phyloP scores from a whole-genome alignment of 1,139 yeast species.

The Hemisphaericaspora subhashii region DNA sequence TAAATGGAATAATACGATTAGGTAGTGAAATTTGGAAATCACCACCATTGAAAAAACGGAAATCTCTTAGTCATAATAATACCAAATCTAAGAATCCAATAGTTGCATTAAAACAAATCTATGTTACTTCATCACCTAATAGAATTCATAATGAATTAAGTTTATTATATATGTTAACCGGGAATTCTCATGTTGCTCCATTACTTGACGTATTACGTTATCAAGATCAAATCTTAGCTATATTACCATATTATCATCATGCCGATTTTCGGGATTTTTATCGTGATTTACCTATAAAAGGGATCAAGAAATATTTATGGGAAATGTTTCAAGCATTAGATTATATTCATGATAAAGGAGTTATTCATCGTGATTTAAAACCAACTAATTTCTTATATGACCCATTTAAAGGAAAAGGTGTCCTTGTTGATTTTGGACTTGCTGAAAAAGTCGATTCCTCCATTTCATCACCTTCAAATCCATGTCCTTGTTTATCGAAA shows the following conservation, averaged over 20 bases:
- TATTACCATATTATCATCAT: conserved; percentile 88
- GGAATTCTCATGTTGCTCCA: conserved; percentile 81
- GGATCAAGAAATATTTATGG: conserved; percentile 77
- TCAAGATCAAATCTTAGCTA: conserved; percentile 91
- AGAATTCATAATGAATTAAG: conserved; percentile 87
- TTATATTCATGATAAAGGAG: conserved; percentile 72
- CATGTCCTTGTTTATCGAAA: conserved; percentile 33
- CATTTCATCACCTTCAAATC: conserved; percentile 16
- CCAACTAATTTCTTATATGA: conserved; percentile 88
- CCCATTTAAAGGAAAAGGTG: conserved; percentile 74
- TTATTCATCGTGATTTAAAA: conserved; percentile 86
- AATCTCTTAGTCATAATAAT: conserved; percentile 11
- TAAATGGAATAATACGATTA: conserved; percentile 41
- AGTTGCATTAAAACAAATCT: conserved; percentile 91
- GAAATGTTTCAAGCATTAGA: conserved; percentile 75
- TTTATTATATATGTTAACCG: conserved; percentile 64
- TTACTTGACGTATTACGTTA: conserved; percentile 81
- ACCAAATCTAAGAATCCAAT: conserved; percentile 44
- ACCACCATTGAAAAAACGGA: conserved; percentile 39
- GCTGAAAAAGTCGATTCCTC: conserved; percentile 56
- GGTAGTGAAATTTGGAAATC: conserved; percentile 48
- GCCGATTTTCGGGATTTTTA: conserved; percentile 88
- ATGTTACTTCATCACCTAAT: conserved; percentile 92
- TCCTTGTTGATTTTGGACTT: conserved; percentile 87
- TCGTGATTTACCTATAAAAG: conserved; percentile 73